A percentile compares a stretch with the other conserved stretches of the same genome.
Conservation (phyloP, 805 yeast genomes). For the Kodamaea kakaduensis region DNA sequence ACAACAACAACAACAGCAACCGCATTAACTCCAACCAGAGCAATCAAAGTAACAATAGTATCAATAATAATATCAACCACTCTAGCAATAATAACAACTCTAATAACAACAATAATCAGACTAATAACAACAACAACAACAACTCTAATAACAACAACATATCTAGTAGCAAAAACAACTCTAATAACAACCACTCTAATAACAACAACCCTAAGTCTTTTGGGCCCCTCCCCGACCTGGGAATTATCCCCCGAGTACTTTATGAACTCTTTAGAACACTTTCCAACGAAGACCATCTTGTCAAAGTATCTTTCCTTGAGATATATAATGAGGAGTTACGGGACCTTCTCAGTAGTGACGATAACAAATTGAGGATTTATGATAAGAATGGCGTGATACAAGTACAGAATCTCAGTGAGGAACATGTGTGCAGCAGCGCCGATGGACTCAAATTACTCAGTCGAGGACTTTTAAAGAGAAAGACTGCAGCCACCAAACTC, state of each 20-base stretch:
- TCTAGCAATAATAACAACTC: neutral
- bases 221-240: slow-evolving; percentile 35
- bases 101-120: neutral
- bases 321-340: slow-evolving; percentile 81
- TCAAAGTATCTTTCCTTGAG: slow-evolving; percentile 78
- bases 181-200: neutral
- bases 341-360: slow-evolving; percentile 60
- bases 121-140: neutral
- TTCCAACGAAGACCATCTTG: slow-evolving; percentile 53
- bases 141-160: slow-evolving; percentile 4
- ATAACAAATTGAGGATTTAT: slow-evolving; percentile 33
- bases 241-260: slow-evolving; percentile 54
- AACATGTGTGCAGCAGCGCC: slow-evolving; percentile 47
- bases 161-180: neutral
- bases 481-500: slow-evolving; percentile 69
- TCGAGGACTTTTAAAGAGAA: slow-evolving; percentile 55
- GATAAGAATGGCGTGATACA: slow-evolving; percentile 35
- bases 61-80: neutral
- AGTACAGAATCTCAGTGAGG: slow-evolving; percentile 65
- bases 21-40: neutral
- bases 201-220: neutral
- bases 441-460: slow-evolving; percentile 56
- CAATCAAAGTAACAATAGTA: neutral
- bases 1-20: neutral
- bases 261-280: slow-evolving; percentile 49